These are phyloP conservation scores for Symbiodinium natans DNA, from an alignment of 73 alveolate species.

Conservation along the genomic window DNA sequence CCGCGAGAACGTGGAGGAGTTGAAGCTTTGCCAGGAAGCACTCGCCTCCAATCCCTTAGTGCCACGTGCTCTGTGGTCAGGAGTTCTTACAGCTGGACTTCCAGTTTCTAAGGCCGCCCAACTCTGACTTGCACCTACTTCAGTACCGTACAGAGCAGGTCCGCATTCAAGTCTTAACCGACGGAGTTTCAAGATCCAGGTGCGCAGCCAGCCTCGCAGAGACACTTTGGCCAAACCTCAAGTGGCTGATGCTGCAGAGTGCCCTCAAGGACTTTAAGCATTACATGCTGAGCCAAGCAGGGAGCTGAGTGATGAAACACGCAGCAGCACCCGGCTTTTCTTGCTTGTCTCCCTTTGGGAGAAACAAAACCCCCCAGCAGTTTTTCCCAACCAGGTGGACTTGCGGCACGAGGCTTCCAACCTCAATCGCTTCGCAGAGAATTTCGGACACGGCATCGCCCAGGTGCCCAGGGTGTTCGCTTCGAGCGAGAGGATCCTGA, in stretches of 20 bases:
- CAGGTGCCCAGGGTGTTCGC: neutral
- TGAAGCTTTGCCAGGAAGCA: no score
- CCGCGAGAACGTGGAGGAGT: neutral
- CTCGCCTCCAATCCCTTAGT: no score
- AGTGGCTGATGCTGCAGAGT: constrained; percentile 1
- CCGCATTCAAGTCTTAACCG: no score
- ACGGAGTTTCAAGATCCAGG: no score
- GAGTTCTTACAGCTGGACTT: neutral
- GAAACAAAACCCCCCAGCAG: no score
- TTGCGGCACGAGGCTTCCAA: neutral
- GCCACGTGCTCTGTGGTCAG: no score
- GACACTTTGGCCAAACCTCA: neutral
- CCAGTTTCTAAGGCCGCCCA: neutral
- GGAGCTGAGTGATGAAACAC: no score
- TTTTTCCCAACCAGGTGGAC: neutral
- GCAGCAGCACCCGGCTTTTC: no score
- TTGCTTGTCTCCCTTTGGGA: no score
- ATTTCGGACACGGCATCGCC: neutral
- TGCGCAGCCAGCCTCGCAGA: neutral
- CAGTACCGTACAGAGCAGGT: no score
- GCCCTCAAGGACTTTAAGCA: neutral
- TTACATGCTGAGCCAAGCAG: neutral
- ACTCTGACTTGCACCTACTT: no score
- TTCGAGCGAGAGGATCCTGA: neutral
- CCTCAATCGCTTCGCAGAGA: neutral